Evolutionary conservation across 441 rosid species (phyloP), one percentile per base, ranked within the genome.

Genomic region (Dalechampia spathulata): DNA sequence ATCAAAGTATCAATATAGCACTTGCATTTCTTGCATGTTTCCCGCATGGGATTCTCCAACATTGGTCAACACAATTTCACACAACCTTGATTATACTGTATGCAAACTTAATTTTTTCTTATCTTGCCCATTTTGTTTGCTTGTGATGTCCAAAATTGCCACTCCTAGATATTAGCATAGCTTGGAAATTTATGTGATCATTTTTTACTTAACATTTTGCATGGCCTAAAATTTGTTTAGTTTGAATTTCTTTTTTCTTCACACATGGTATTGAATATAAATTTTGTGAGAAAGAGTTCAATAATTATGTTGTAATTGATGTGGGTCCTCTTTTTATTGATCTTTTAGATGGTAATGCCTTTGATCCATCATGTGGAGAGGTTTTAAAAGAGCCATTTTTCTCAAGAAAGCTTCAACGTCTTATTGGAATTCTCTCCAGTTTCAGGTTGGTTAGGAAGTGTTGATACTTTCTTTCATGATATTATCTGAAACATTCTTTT

Each of bases 341-440:
- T 60, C 59, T 57, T 78, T 75, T 75, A 87, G 94, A 64, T 78
- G 77, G 66, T 54, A 46, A 62, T 65, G 62, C 81, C 58, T 64
- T 72, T 63, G 74, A 78, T 65, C 28, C 83, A 62, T 73, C 88
- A 66, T 42, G 64, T 56, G 28, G 66, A 49, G 87, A 77, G 65
- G 78, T 72, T 55, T 66, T 89, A 58, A 74, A 67, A 75, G 90
- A 89, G 72, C 99, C 99, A 52, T 78, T 79, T 71, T 93, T 89
- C 80, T 89, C 99, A 39, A 68, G 55, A 65, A 93, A 93, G 85
- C 80, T 93, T 52, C 61, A 79, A 57, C 72, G 88, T 62, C 82
- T 93, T 51, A 75, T 87, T 70, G 78, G 67, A 68, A 77, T 93
- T 71, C 99, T 93, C 60, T 82, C 86, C 26, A 66, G 74, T 71